Conservation (phyloP, 148 eudicot genomes). For the Chenopodium quinoa region DNA sequence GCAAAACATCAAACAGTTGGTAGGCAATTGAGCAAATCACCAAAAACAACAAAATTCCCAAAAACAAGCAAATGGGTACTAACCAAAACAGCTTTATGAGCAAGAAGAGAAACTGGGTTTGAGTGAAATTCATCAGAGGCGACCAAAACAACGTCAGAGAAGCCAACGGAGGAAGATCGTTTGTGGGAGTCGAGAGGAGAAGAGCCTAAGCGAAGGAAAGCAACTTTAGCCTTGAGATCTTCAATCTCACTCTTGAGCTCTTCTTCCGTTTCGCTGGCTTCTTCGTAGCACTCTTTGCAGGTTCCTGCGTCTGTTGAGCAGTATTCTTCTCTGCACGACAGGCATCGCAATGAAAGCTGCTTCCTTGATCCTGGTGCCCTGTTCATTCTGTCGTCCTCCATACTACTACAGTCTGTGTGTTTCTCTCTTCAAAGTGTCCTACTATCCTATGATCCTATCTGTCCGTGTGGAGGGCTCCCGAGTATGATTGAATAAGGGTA, state of each 20-base stretch:
- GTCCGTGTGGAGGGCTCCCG: too few species aligned
- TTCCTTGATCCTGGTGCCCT: not conserved
- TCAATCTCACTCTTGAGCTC: conserved; percentile 78
- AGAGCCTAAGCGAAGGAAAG: conserved; percentile 46
- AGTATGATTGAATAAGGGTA: too few species aligned
- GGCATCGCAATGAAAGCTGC: conserved; percentile 25
- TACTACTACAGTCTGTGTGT: too few species aligned
- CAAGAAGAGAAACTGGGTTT: conserved; percentile 48
- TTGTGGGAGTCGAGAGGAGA: conserved; percentile 21
- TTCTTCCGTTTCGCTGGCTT: conserved; percentile 85
- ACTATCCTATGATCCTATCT: too few species aligned
- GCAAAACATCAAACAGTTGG: conserved; percentile 29
- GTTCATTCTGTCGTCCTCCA: not conserved
- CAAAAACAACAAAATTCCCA: not conserved
- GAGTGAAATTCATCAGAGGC: conserved; percentile 40
- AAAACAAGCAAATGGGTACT: conserved; percentile 17
- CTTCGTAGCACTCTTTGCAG: conserved; percentile 88
- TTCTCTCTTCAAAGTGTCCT: too few species aligned
- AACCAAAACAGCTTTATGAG: conserved; percentile 81
- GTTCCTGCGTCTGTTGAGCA: conserved; percentile 54
- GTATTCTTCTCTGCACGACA: conserved; percentile 73
- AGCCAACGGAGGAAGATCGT: conserved; percentile 23
- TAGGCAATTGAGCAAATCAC: conserved; percentile 6
- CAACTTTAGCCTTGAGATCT: conserved; percentile 62
- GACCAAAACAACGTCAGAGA: conserved; percentile 72